Base-by-base conservation (phyloP, 768 basidiomycete genomes). In the Albatrellus ellisii region DNA sequence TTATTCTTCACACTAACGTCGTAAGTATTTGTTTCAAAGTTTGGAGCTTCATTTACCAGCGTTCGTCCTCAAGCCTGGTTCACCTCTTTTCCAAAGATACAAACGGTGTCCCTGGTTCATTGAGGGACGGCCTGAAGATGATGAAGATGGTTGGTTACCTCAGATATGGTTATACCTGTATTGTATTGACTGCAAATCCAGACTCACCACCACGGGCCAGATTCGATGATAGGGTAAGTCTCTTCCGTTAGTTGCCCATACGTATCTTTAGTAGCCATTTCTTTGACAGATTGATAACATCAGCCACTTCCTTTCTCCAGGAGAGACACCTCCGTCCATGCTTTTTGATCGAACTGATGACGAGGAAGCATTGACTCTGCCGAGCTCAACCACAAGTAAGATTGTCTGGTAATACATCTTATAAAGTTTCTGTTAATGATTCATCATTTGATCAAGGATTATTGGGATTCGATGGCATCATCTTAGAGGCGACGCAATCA, bases 41-140 rank as follows among this genome's bases (percentile, higher is more conserved):
- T 11, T 18, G n/a, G 2, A 18, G 12, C 31, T 33, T 22, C 20
- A 36, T 26, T 47, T 14, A 38, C 18, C 5, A 40, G 17, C 6
- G n/a, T n/a, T n/a, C n/a, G n/a, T n/a, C 18, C 6, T 24, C 21
- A 41, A 94, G 90, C 83, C 86, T 24, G 90, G 90, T 5, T 79
- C 89, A 1, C 79, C 89, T 4, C 61, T 89, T 18, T 95, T 95
- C 54, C 90, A 95, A 55, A 69, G 80, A 10, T 90, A 92, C 56
- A 87, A 90, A 54, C 79, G 89, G 26, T 94, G 90, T 59, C 83
- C 79, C 31, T 95, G 90, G 90, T 77, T 83, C 54, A 71, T 95
- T 27, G 79, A 85, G 56, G 80, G 79, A 3, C 63, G 61, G 39
- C 82, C 82, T 20, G 84, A 87, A 58, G 84, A 85, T 43, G 83